A percentile compares a stretch with the other conserved stretches of the same genome.
Evolutionary conservation across 202 grass and related monocot genomes (phyloP).

Genomic region (Brachypodium distachyon): DNA sequence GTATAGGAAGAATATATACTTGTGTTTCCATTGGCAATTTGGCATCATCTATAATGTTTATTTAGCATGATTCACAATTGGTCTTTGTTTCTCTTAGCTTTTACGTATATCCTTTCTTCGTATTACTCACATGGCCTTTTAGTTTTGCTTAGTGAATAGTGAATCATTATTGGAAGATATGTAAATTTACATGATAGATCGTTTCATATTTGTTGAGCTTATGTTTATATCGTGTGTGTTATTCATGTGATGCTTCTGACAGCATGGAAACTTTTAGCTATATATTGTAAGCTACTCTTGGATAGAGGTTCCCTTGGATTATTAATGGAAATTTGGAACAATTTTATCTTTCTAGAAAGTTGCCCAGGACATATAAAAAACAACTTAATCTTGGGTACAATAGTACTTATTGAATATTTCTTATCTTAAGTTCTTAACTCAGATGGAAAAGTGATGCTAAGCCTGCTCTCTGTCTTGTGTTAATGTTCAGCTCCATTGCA

Average conservation of each 20-base stretch:
- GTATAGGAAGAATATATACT: too few species aligned
- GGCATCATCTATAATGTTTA: too few species aligned
- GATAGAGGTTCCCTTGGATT: not conserved
- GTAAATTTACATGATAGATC: not conserved
- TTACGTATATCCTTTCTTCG: too few species aligned
- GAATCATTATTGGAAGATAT: not conserved
- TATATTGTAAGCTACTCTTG: too few species aligned
- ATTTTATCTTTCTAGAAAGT: not conserved
- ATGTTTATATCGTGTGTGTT: not conserved
- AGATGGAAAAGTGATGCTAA: not conserved
- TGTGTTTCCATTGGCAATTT: too few species aligned
- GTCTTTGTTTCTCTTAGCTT: too few species aligned
- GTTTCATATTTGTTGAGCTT: not conserved
- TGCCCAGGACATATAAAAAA: not conserved
- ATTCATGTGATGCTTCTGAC: not conserved
- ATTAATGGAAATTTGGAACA: not conserved
- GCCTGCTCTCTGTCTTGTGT: slow-evolving; percentile 1
- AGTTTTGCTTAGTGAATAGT: not conserved
- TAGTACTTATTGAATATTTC: not conserved
- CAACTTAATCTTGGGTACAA: not conserved
- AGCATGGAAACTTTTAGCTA: not conserved
- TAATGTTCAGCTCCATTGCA: slow-evolving; percentile 66
- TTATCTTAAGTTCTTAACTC: not conserved
- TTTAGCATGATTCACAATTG: too few species aligned
- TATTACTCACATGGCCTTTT: not conserved